Conservation (phyloP, 1,284 basidiomycete genomes). For the Tetrapyrgos nigripes region DNA sequence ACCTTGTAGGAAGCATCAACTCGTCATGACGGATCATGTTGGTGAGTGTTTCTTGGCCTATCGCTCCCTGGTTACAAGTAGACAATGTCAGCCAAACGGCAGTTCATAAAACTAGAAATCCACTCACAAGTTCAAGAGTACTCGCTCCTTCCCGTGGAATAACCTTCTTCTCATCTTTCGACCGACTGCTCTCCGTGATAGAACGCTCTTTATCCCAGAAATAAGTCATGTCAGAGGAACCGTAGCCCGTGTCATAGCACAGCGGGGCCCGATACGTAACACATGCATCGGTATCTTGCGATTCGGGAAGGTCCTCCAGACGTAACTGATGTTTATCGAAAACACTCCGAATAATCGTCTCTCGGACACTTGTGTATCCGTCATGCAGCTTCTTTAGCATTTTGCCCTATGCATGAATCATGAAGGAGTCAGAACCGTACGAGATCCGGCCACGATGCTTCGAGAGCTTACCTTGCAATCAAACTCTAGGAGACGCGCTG, state of each 20-base stretch:
- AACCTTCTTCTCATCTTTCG: neutral
- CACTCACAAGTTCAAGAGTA: conserved; percentile 38
- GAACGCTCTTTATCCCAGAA: conserved; percentile 12
- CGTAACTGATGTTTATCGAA: conserved; percentile 55
- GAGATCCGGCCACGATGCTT: neutral
- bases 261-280: conserved; percentile 51
- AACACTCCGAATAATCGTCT: conserved; percentile 49
- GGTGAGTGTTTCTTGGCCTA: conserved; percentile 70
- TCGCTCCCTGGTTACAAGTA: conserved; percentile 50
- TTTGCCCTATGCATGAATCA: conserved; percentile 56
- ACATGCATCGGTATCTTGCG: conserved; percentile 52
- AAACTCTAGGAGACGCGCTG: conserved; percentile 61
- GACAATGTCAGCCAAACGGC: conserved; percentile 12
- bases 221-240: conserved; percentile 12
- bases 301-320: conserved; percentile 59
- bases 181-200: conserved; percentile 8
- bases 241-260: conserved; percentile 46
- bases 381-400: conserved; percentile 65
- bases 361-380: conserved; percentile 45
- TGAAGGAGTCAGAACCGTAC: conserved; percentile 6
- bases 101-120: too few species aligned
- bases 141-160: conserved; percentile 4
- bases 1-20: conserved; percentile 54
- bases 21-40: conserved; percentile 76
- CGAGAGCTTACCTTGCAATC: conserved; percentile 62